Evolutionary conservation across 2,329 filamentous ascomycete genomes (phyloP), one percentile per base, ranked within the genome.

Genomic region (Pyricularia pennisetigena): DNA sequence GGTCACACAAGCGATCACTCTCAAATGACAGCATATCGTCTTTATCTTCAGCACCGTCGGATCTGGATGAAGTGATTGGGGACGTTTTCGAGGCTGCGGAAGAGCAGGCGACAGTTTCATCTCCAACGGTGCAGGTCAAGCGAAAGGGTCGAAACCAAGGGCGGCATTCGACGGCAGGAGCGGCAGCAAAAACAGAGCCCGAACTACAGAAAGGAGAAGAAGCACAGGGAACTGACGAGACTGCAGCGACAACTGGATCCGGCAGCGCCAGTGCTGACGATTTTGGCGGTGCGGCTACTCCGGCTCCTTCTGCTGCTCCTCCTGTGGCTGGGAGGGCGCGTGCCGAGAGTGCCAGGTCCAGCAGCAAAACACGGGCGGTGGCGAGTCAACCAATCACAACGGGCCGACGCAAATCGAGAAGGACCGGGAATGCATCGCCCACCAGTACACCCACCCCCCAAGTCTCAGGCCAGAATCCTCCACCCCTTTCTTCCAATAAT

Each of bases 1-100:
- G 69, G 71, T 41, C 70, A 71, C 63, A 73, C 69, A 29, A 72
- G 74, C 63, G 72, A 70, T 16, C 68, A 69, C 29, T 76, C 3
- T 62, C 75, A 14, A 64, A 71, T 14, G 74, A 72, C 10, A 77
- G 74, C 69, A 70, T 70, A 23, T 78, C 76, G n/a, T 76, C 76
- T n/a, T 74, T 78, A 10, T 78, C 76, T 10, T 75, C 75, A 66
- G 74, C 73, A 7, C 71, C 71, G 63, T 78, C 76, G 8, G 69
- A 66, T 20, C 68, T 68, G 24, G 69, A 70, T 28, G 69, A 67
- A 26, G 71, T 65, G 29, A 69, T 69, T n/a, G 70, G 68, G 23
- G 68, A 70, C 3, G 70, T 64, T 30, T 67, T 67, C 14, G 66
- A 32, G 41, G 28, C 66, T 3, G 54, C 32, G 12, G 66, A 62